Evolutionary conservation across 208 protist genomes (phyloP), one percentile per base, ranked within the genome.

Genomic region (Leishmania arabica): DNA sequence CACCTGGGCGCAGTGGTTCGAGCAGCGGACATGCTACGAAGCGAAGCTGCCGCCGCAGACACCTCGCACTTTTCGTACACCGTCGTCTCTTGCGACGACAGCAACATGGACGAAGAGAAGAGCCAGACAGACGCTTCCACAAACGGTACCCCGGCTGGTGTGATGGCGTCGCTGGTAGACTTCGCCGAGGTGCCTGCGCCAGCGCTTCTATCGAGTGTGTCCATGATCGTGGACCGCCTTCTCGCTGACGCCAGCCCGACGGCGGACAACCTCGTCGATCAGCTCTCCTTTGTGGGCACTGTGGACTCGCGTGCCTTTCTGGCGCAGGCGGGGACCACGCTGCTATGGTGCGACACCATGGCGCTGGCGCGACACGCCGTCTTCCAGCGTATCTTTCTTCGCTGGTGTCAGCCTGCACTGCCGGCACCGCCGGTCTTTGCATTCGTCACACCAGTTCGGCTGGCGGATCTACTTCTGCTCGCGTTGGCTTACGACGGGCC

Each of bases 301-400:
- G 79, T 95, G 24, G 89, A 93, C 71, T 80, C 64, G 6, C 19
- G 71, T 31, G 64, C 84, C 34, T 93, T 96, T 78, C 86, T 98
- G n/a, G 89, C 88, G 21, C 95, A 98, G 87, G 89, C 82, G 21
- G 89, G 89, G 4, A 96, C 92, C 4, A 89, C 90, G 19, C 88
- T 98, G 51, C 86, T 92, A 56, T 82, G 91, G 68, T 73, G 96
- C 13, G 88, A 95, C 80, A 93, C 91, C n/a, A 78, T 93, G 65
- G 81, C 82, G 15, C 77, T 95, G 2, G 90, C 91, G 62, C 87
- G 87, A 17, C 81, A 90, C 66, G 91, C 92, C 13, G 90, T 92
- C 37, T 96, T 91, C 70, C 95, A 96, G 78, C 92, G 91, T 71
- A 89, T 97, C 69, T 96, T 98, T 75, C 79, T 94, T 62, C 91